Percentiles rank a stretch among this genome's conserved stretches.
Evolutionary conservation across 352 stramenopile genomes (phyloP).

Genomic region (Globisporangium okanoganense): DNA sequence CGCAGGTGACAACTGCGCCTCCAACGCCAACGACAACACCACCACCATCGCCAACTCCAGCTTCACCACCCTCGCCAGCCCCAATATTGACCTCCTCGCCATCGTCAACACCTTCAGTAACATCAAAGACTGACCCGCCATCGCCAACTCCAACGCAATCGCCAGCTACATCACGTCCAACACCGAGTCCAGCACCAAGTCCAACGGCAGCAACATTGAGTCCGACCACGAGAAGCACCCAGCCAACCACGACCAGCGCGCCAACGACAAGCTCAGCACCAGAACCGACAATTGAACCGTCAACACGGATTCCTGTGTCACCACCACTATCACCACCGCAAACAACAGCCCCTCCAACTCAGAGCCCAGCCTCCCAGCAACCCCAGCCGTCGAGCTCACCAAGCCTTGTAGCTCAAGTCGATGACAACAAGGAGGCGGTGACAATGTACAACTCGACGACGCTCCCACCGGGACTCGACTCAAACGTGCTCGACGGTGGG

Average conservation of each 20-base stretch:
- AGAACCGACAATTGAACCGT: slow-evolving; percentile 10
- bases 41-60: slow-evolving; percentile 1
- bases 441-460: slow-evolving; percentile 35
- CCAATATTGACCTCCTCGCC: neutral
- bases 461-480: slow-evolving; percentile 26
- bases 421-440: slow-evolving; percentile 15
- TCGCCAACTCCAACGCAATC: neutral
- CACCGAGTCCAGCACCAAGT: slow-evolving; percentile 1
- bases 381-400: neutral
- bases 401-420: neutral
- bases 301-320: neutral
- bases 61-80: neutral
- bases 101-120: neutral
- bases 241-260: neutral
- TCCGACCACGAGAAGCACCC: neutral
- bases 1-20: neutral
- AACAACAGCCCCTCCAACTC: neutral
- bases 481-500: slow-evolving; percentile 29
- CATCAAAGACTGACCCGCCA: neutral
- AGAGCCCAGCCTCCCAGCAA: neutral
- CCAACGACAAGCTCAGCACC: neutral
- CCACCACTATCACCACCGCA: no score
- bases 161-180: neutral
- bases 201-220: neutral
- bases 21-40: neutral